Evolutionary conservation across 345 rosid genomes (phyloP).

Genomic region (Bruguiera parviflora): DNA sequence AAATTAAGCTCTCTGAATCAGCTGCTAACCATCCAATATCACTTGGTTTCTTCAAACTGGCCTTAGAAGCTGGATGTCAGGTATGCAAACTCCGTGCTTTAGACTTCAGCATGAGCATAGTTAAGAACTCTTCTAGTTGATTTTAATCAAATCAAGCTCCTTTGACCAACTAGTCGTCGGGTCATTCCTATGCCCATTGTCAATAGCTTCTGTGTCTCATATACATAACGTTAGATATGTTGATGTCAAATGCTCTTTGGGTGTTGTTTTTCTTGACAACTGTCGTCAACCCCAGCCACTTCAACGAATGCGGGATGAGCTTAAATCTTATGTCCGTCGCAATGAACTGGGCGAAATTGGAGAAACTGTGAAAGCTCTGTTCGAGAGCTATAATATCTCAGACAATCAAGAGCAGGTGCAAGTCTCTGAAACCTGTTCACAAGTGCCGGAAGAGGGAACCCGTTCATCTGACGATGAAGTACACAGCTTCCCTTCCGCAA

Average conservation of each 20-base stretch:
- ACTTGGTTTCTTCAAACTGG: constrained; percentile 87
- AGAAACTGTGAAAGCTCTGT: constrained; percentile 52
- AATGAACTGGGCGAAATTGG: constrained; percentile 52
- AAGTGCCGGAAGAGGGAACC: constrained; percentile 53
- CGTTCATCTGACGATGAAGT: constrained; percentile 62
- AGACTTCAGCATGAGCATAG: too few relatives aligned
- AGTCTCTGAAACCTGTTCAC: constrained; percentile 55
- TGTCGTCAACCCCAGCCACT: constrained; percentile 38
- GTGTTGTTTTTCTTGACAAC: too few relatives aligned
- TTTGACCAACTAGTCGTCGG: too few relatives aligned
- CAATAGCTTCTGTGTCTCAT: too few relatives aligned
- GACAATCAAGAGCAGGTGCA: constrained; percentile 52
- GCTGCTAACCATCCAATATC: constrained; percentile 70
- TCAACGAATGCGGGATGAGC: constrained; percentile 63
- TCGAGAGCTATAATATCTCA: constrained; percentile 48
- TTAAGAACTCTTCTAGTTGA: too few relatives aligned
- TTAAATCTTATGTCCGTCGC: constrained; percentile 61
- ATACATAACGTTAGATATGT: neutral
- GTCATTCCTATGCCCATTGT: too few relatives aligned
- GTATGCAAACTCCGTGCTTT: constrained; percentile 23
- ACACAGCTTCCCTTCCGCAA: constrained; percentile 41
- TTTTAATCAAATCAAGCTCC: too few relatives aligned
- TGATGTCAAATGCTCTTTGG: neutral
- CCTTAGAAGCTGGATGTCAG: constrained; percentile 80
- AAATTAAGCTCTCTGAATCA: constrained; percentile 75